Conservation (phyloP, 2,329 filamentous ascomycete genomes). For the Fusarium ambrosium region DNA sequence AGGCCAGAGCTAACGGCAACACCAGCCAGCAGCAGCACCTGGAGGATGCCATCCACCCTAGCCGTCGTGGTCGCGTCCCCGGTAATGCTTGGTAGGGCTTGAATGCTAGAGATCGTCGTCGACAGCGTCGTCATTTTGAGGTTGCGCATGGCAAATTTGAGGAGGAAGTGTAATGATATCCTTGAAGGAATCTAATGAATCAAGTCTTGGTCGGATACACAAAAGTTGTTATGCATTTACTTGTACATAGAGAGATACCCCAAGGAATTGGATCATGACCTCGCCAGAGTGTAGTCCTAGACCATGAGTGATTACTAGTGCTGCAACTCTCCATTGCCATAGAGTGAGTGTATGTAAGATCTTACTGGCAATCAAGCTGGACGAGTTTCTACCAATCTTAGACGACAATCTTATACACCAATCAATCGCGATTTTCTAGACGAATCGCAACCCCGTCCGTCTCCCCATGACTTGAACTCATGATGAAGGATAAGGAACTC, state of each 20-base stretch:
- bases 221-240: constrained; percentile 40
- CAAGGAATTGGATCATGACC: constrained; percentile 45
- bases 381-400: not conserved
- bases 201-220: constrained; percentile 24
- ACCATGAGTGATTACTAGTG: not conserved
- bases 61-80: constrained; percentile 57
- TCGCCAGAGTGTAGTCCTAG: constrained; percentile 2
- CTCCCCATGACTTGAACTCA: not conserved
- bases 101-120: not conserved
- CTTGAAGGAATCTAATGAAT: constrained; percentile 21
- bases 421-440: no score
- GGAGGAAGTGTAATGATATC: not conserved
- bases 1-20: constrained; percentile 42
- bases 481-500: not conserved
- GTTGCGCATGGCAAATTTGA: not conserved
- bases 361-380: not conserved
- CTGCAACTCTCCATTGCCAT: not conserved
- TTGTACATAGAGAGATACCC: constrained; percentile 44
- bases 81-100: constrained; percentile 27
- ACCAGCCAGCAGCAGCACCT: constrained; percentile 41
- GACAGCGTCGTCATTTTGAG: not conserved
- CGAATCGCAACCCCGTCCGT: not conserved
- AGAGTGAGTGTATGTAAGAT: no score
- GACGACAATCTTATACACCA: not conserved
- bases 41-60: constrained; percentile 64